These are phyloP conservation scores for Botrytis sinoallii DNA, from an alignment of 2,329 filamentous ascomycete genomes.

Conservation along the genomic window DNA sequence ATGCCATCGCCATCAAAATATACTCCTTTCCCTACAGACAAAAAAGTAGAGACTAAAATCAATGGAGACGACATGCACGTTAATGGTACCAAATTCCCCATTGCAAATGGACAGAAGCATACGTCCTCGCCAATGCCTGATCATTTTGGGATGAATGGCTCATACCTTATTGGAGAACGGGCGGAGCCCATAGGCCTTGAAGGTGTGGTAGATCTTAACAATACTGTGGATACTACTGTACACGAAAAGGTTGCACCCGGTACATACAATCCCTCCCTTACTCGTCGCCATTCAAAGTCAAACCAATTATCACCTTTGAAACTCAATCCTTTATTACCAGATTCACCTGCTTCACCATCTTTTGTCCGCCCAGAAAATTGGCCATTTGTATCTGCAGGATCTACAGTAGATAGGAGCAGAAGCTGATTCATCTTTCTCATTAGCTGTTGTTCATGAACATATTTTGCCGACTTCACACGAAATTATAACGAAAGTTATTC, in stretches of 20 bases:
- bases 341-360: conserved; percentile 11
- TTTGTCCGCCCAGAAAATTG: conserved; percentile 26
- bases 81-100: neutral
- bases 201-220: conserved; percentile 31
- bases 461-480: conserved; percentile 45
- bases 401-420: conserved; percentile 19
- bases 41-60: neutral
- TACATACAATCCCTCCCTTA: conserved; percentile 25
- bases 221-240: conserved; percentile 35
- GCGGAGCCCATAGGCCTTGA: conserved; percentile 26
- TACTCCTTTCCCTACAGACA: neutral
- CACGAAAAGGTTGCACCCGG: conserved; percentile 33
- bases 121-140: neutral
- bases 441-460: conserved; percentile 50
- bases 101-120: neutral
- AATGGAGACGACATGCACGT: neutral
- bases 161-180: conserved; percentile 8
- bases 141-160: neutral
- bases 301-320: conserved; percentile 5
- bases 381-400: conserved; percentile 16
- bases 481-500: conserved; percentile 46
- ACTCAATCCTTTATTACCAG: conserved; percentile 16
- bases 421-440: conserved; percentile 25
- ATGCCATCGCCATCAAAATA: conserved; percentile 2
- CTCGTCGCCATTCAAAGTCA: conserved; percentile 16